Evolutionary conservation across 2,329 filamentous ascomycete genomes (phyloP), one percentile per base, ranked within the genome.

Genomic region (Parasarocladium wereldwijsianum): DNA sequence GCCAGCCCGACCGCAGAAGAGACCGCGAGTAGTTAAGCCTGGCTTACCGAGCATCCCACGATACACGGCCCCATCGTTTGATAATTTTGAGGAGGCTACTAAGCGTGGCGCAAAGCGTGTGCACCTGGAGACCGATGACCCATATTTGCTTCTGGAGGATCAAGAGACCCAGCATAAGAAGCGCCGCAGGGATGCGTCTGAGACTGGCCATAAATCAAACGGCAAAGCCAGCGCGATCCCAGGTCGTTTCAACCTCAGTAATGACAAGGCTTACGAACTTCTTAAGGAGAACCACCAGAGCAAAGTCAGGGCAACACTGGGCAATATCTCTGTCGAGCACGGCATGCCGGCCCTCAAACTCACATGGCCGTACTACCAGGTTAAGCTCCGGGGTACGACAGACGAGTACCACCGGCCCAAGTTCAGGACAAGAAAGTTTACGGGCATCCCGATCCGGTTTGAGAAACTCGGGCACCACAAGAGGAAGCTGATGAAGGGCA

Each of bases 211-310:
- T 37, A 75, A 74, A 60, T 72, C 69, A 6, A 77, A 71, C 33
- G 72, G 75, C 11, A 77, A 74, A 29, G 57, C 84, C 24, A 79
- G 77, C 32, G 75, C 82, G 33, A 66, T 93, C 20, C 71, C 71
- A 21, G 71, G 78, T 40, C 76, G 87, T 24, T 98, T 93, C 64
- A 96, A 96, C 48, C 81, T 92, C 34, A 93, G 86, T 17, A 96
- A 96, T 38, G 90, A 98, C 45, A 80, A 90, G 35, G 86, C 86
- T 2, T 98, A 98, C 50, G 86, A 96, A 46, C 73, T 85, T 36
- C 69, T 98, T 25, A 96, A 96, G 54, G 85, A 93, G 52, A 96
- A 94, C 46, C 86, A 93, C 46, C 84, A 93, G 56, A 85, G 83
- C 64, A 96, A 93, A 54, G 82, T 98, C 36, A 76, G 90, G 40